A percentile compares a stretch with the other conserved stretches of the same genome.
Conservation (phyloP, 106 monocot genomes). For the Cymbidium sinense region DNA sequence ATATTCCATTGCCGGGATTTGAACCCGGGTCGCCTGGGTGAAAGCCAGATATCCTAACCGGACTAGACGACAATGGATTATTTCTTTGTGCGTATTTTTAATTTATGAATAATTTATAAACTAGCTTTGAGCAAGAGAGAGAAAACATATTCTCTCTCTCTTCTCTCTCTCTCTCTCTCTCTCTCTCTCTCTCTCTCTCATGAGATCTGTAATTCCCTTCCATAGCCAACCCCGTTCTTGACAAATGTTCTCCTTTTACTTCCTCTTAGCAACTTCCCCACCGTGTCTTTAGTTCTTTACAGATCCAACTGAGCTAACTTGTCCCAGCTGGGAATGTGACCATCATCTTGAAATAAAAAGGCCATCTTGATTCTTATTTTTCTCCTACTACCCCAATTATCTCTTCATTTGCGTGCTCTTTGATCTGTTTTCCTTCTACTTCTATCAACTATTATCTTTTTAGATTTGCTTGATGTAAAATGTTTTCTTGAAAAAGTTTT, state of each 20-base stretch:
- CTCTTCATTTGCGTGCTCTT: neutral
- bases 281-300: neutral
- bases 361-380: neutral
- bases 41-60: conserved; percentile 85
- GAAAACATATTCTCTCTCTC: neutral
- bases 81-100: fast-evolving
- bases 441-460: neutral
- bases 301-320: neutral
- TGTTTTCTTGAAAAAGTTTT: neutral
- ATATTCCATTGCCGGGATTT: conserved; percentile 68
- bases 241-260: neutral
- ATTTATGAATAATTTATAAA: neutral
- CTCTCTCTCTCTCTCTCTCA: neutral
- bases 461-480: neutral
- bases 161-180: neutral
- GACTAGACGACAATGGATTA: conserved; percentile 63
- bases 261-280: neutral
- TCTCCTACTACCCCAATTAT: neutral
- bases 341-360: neutral
- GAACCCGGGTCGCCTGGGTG: conserved; percentile 82
- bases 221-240: neutral
- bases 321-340: conserved; percentile 3
- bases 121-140: too few relatives aligned
- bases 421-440: neutral
- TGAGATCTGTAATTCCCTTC: neutral